Evolutionary conservation across 768 basidiomycete species (phyloP), one percentile per base, ranked within the genome.

Genomic region (Kwoniella heveanensis): DNA sequence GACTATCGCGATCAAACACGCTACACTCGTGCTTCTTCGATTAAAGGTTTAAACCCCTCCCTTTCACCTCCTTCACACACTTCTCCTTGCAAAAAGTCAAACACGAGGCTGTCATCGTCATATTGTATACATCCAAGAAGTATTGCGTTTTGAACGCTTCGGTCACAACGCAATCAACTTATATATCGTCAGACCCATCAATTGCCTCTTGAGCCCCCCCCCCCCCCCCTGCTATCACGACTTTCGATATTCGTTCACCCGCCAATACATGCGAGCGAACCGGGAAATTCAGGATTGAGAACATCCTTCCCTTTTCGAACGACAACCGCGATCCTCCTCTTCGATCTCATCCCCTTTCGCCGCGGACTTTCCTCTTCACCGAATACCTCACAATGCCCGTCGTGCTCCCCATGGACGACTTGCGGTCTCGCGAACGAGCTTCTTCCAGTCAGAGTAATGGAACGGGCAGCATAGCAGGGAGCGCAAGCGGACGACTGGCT

Each of bases 391-490:
- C 58, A 32, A 60, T 60, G 58, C 58, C 58, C 12, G 49, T 60
- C 19, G 58, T 60, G 25, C 58, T 50, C 22, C 58, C 58, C 26
- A 60, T 60, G 58, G 58, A 60, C 17, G 50, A 51, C 21, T 6
- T 52, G 6, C 46, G 39, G 22, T 48, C 58, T 32, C 50, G 49
- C 10, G 49, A 37, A 29, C 26, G 50, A 19, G 58, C 19, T 24
- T 29, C 49, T 9, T 37, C 32, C 36, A 60, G 58, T 53, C 58
- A 62, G 21, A 54, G 53, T 26, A 39, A 46, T 29, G 59, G 51
- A 19, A 51, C 51, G 4, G 39, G 39, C 8, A 24, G 24, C 49
- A 19, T 44, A 44, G 8, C 39, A 39, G 36, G 30, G 37, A 32
- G 32, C 13, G 30, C 39, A 3, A 44, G 39, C 19, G 54, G 62